Conservation (phyloP, 164 flowering plant genomes). For the Saururus chinensis region DNA sequence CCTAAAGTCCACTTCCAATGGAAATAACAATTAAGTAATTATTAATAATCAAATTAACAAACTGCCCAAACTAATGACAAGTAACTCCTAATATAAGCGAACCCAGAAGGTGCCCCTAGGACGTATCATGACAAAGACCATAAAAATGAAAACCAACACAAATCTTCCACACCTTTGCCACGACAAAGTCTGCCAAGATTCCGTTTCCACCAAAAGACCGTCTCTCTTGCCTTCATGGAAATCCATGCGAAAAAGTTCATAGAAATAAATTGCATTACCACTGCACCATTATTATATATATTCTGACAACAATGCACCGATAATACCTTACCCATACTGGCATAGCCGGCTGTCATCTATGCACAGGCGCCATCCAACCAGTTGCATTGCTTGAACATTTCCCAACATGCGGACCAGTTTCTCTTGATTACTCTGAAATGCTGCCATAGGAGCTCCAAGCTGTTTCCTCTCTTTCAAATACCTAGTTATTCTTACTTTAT, state of each 20-base stretch:
- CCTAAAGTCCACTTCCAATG: too few species aligned
- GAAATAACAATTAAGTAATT: too few species aligned
- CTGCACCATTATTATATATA: neutral
- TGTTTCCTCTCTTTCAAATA: constrained; percentile 92
- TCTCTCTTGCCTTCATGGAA: constrained; percentile 68
- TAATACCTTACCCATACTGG: constrained; percentile 98
- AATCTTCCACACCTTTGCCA: constrained; percentile 60
- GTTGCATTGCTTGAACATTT: constrained; percentile 82
- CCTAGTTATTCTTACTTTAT: constrained; percentile 19
- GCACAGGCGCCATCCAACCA: constrained; percentile 96
- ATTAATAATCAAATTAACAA: too few species aligned
- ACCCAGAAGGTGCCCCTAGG: too few species aligned
- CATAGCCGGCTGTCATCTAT: constrained; percentile 95
- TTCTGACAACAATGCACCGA: neutral
- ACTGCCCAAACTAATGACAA: too few species aligned
- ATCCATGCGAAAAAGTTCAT: constrained; percentile 66
- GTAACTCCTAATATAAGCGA: too few species aligned
- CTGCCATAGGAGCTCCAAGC: constrained; percentile 91
- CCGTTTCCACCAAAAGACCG: constrained; percentile 95
- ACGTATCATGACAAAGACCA: too few species aligned
- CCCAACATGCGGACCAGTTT: constrained; percentile 90
- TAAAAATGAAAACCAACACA: too few species aligned
- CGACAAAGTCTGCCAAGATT: constrained; percentile 78
- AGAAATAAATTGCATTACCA: neutral
- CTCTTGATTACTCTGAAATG: constrained; percentile 87